Evolutionary conservation across 2,329 filamentous ascomycete genomes (phyloP).

Genomic region (Aspergillus pseudoviridinutans): DNA sequence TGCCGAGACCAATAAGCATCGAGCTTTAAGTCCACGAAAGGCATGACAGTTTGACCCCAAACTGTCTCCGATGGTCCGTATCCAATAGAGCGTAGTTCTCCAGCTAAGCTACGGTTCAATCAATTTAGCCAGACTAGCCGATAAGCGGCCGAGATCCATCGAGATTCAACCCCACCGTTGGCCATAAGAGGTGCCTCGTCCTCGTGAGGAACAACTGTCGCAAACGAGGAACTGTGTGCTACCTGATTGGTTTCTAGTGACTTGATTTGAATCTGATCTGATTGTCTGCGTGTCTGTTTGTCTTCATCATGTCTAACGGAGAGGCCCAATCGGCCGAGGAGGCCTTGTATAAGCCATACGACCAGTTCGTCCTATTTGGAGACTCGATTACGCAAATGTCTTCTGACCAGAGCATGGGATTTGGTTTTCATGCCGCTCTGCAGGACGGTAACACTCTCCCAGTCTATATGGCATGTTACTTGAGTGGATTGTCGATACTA

Average conservation of each 20-base stretch:
- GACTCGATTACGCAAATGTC: constrained; percentile 80
- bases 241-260: not conserved
- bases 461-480: not conserved
- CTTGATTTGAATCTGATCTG: not conserved
- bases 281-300: not conserved
- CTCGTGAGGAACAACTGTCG: not conserved
- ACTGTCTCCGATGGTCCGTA: not conserved
- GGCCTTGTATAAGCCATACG: constrained; percentile 47
- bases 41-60: not conserved
- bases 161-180: not conserved
- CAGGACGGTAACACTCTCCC: constrained; percentile 56
- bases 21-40: not conserved
- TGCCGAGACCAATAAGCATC: not conserved
- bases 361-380: constrained; percentile 79
- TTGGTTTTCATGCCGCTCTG: constrained; percentile 69
- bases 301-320: not conserved
- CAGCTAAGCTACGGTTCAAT: not conserved
- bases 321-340: not conserved
- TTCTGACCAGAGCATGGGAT: constrained; percentile 59
- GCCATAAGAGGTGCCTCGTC: not conserved
- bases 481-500: constrained; percentile 7
- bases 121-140: not conserved
- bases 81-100: not conserved
- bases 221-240: not conserved
- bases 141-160: not conserved